Percentiles rank a stretch among this genome's conserved stretches.
These are phyloP conservation scores for Potentilla sterilis DNA, from an alignment of 306 rosid genomes.

Conservation along the genomic window DNA sequence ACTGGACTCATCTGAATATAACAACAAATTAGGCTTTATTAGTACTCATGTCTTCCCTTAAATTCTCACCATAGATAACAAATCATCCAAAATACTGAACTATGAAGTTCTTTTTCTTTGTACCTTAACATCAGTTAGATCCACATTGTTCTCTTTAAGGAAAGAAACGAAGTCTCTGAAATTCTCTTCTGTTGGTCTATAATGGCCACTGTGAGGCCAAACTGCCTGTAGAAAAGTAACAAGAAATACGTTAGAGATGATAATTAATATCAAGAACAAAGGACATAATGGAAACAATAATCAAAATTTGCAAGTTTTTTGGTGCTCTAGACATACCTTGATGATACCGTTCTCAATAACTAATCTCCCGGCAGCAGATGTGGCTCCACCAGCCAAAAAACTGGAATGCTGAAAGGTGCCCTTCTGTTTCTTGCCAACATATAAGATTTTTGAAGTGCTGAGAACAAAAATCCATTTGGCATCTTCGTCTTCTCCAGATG, in stretches of 20 bases:
- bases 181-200: slow-evolving; percentile 83
- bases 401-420: slow-evolving; percentile 98
- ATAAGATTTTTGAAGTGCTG: slow-evolving; percentile 77
- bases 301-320: background rate
- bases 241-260: slow-evolving; percentile 23
- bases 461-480: slow-evolving; percentile 97
- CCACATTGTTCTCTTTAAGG: slow-evolving; percentile 79
- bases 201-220: slow-evolving; percentile 99
- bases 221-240: slow-evolving; percentile 65
- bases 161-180: slow-evolving; percentile 79
- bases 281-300: background rate
- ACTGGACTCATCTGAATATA: slow-evolving; percentile 68
- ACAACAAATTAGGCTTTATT: slow-evolving; percentile 24
- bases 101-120: slow-evolving; percentile 4
- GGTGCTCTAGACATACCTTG: slow-evolving; percentile 43
- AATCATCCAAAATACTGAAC: slow-evolving; percentile 10
- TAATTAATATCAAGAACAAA: slow-evolving; percentile 1
- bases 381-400: slow-evolving; percentile 99
- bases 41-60: slow-evolving; percentile 22
- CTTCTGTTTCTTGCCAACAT: slow-evolving; percentile 88
- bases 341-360: slow-evolving; percentile 76
- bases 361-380: slow-evolving; percentile 95
- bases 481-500: slow-evolving; percentile 40
- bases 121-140: slow-evolving; percentile 86
- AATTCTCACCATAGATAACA: slow-evolving; percentile 1